These are phyloP conservation scores for Trapa incisa DNA, from an alignment of 345 rosid genomes.

Conservation along the genomic window DNA sequence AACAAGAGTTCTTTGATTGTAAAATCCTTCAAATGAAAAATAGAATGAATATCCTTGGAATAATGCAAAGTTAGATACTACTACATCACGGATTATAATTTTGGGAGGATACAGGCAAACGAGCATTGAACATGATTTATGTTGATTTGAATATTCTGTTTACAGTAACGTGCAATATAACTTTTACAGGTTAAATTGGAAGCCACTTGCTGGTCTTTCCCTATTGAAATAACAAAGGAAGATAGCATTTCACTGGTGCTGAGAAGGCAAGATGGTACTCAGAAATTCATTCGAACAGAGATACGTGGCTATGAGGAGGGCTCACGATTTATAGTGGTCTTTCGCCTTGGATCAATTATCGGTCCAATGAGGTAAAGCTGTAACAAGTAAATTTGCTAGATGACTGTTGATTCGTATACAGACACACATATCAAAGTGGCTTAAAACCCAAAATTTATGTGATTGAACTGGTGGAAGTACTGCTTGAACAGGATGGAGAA, in stretches of 20 bases:
- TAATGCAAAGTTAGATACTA: too few relatives aligned
- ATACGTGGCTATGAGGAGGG: constrained; percentile 98
- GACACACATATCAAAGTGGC: too few relatives aligned
- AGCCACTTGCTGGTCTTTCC: constrained; percentile 90
- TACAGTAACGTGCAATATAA: constrained; percentile 1
- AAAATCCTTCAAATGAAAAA: too few relatives aligned
- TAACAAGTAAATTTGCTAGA: constrained; percentile 1
- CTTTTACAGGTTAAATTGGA: constrained; percentile 49
- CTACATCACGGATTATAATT: too few relatives aligned
- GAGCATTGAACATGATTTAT: not conserved
- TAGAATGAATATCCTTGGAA: too few relatives aligned
- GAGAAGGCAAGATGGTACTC: constrained; percentile 44
- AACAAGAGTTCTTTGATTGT: too few relatives aligned
- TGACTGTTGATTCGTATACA: not conserved
- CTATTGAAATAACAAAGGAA: constrained; percentile 69
- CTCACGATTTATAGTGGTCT: constrained; percentile 84
- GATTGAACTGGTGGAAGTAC: not conserved
- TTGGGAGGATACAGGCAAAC: too few relatives aligned
- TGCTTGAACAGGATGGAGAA: constrained; percentile 66
- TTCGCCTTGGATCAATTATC: constrained; percentile 64
- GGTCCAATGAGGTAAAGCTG: constrained; percentile 76
- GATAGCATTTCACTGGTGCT: constrained; percentile 78
- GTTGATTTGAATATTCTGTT: not conserved
- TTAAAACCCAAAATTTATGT: not conserved
- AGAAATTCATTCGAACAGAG: constrained; percentile 55